A percentile compares a stretch with the other conserved stretches of the same genome.
phyloP scores from a whole-genome alignment of 495 filamentous ascomycete species.

The Penicillium verhagenii region DNA sequence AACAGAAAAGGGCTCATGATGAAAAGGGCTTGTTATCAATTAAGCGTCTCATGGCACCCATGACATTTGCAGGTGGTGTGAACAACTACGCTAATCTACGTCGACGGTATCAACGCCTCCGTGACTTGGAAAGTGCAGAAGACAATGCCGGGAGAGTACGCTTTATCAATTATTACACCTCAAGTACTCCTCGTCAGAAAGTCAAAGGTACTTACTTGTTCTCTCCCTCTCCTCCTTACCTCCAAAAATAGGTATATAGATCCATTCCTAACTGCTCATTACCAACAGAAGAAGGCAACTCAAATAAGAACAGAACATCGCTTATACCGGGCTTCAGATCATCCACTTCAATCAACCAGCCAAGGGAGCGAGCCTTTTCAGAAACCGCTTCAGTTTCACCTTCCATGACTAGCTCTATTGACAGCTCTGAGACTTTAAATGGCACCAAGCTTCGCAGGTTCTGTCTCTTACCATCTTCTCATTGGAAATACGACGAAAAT shows the following conservation, averaged over 20 bases:
- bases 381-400: slow-evolving; percentile 14
- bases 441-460: slow-evolving; percentile 64
- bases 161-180: slow-evolving; percentile 90
- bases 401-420: slow-evolving; percentile 6
- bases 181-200: slow-evolving; percentile 59
- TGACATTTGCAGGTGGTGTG: slow-evolving; percentile 79
- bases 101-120: slow-evolving; percentile 63
- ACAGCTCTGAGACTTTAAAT: slow-evolving; percentile 15
- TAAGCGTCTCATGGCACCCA: slow-evolving; percentile 71
- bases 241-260: not conserved
- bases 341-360: slow-evolving; percentile 7
- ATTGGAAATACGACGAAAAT: slow-evolving; percentile 47
- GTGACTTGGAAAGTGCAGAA: slow-evolving; percentile 61
- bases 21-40: slow-evolving; percentile 66
- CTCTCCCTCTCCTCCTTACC: no score
- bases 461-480: slow-evolving; percentile 66
- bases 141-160: slow-evolving; percentile 52
- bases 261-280: slow-evolving; percentile 6
- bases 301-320: not conserved
- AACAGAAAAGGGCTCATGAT: slow-evolving; percentile 52
- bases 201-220: not conserved
- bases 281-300: not conserved
- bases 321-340: not conserved
- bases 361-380: slow-evolving; percentile 4
- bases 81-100: slow-evolving; percentile 72